Percentiles rank a stretch among this genome's conserved stretches.
Evolutionary conservation across 2,329 filamentous ascomycete species (phyloP).

Genomic region (Myriosclerotinia curreyana): DNA sequence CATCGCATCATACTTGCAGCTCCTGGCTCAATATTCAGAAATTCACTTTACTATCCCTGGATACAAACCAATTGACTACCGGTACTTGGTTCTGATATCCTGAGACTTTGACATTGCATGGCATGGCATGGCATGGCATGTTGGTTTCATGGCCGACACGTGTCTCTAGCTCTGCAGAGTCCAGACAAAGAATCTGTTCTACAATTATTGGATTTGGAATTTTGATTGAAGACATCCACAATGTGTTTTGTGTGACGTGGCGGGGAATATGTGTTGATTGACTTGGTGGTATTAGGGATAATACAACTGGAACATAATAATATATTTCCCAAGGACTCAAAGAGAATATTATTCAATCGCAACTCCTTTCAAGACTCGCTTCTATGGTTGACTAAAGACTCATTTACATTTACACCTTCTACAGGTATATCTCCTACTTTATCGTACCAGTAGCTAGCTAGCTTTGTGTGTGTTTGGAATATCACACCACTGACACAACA

Average conservation of each 20-base stretch:
- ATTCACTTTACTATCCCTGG: background rate
- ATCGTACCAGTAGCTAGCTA: background rate
- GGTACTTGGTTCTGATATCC: no score
- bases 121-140: background rate
- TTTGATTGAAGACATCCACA: background rate
- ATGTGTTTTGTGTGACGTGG: slow-evolving; percentile 12
- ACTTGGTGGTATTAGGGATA: background rate
- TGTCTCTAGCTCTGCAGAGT: slow-evolving; percentile 10
- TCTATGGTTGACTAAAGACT: background rate
- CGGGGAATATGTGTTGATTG: slow-evolving; percentile 4
- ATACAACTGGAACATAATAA: background rate
- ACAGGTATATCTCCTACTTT: background rate
- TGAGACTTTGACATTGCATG: background rate
- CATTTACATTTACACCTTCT: background rate
- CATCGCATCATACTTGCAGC: background rate
- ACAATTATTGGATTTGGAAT: background rate
- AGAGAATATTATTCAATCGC: background rate
- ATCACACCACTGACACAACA: background rate
- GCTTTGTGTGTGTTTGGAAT: background rate
- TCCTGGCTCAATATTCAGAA: background rate
- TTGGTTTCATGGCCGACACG: slow-evolving; percentile 4
- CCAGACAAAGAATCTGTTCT: background rate
- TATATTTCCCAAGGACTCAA: background rate
- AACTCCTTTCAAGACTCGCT: background rate
- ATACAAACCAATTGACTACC: background rate